These are phyloP conservation scores for Xylaria sp. DNA, from an alignment of 2,329 filamentous ascomycete genomes.

Conservation along the genomic window DNA sequence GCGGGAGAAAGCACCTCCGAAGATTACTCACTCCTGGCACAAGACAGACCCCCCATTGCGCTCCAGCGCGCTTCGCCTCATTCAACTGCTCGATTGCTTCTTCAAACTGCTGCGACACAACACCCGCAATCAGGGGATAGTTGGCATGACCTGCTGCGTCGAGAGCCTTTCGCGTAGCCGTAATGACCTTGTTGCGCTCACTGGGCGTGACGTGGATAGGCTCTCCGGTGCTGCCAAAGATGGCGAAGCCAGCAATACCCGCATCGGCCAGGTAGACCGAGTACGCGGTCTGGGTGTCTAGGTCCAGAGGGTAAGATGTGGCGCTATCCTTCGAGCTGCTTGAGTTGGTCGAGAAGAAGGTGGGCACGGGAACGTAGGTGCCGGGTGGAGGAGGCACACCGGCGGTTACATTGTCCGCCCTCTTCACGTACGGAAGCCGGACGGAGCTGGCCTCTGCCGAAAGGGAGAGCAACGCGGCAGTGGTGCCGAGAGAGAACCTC, in stretches of 20 bases:
- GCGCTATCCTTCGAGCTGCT: conserved; percentile 49
- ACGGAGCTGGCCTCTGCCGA: conserved; percentile 24
- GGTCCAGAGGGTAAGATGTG: conserved; percentile 63
- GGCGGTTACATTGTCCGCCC: conserved; percentile 31
- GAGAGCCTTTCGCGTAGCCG: conserved; percentile 65
- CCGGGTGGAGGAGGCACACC: conserved; percentile 58
- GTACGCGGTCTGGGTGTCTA: conserved; percentile 67
- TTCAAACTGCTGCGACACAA: conserved; percentile 41
- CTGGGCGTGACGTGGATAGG: conserved; percentile 68
- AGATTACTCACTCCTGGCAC: conserved; percentile 59
- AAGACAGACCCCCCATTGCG: conserved; percentile 70
- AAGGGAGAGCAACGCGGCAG: conserved; percentile 23
- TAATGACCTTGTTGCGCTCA: conserved; percentile 66
- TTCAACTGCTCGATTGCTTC: conserved; percentile 59
- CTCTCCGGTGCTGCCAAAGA: conserved; percentile 73
- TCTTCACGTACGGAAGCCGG: conserved; percentile 25
- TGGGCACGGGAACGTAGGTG: conserved; percentile 70
- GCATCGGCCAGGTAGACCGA: conserved; percentile 67
- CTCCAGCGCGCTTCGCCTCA: conserved; percentile 64
- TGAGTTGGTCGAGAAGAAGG: conserved; percentile 65
- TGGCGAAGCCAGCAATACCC: conserved; percentile 69
- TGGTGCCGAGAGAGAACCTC: conserved; percentile 25
- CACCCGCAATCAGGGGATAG: conserved; percentile 65
- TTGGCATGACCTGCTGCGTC: conserved; percentile 64
- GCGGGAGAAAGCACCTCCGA: background rate